phyloP scores from a whole-genome alignment of 2,329 filamentous ascomycete genomes.

The Cryphonectria radicalis region DNA sequence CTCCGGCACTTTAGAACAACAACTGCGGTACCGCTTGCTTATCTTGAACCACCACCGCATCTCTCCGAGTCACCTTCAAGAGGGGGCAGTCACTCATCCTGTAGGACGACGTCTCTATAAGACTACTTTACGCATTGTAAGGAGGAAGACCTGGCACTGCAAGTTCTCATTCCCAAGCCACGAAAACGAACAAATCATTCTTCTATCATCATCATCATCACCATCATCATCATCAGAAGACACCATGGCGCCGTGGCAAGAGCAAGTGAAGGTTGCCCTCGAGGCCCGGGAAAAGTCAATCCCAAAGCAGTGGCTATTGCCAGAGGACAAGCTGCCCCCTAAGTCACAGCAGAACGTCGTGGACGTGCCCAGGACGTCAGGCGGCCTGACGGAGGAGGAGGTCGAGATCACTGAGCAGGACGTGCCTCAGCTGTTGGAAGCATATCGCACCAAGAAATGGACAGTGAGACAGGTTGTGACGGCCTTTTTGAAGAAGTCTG shows the following conservation, averaged over 20 bases:
- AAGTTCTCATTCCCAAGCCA: not conserved
- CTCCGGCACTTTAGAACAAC: not conserved
- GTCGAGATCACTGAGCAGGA: constrained; percentile 45
- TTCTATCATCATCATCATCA: not conserved
- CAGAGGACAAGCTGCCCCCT: constrained; percentile 36
- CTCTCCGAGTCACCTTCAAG: not conserved
- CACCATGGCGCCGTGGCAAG: constrained; percentile 35
- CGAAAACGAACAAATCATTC: not conserved
- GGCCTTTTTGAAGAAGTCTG: constrained; percentile 55
- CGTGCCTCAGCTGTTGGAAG: constrained; percentile 37
- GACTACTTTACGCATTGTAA: too few species aligned
- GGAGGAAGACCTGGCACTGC: not conserved
- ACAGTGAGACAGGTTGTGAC: constrained; percentile 44
- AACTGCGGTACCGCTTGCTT: not conserved
- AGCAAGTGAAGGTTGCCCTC: constrained; percentile 39
- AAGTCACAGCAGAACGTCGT: constrained; percentile 35
- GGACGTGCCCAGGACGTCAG: constrained; percentile 34
- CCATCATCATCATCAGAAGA: not conserved
- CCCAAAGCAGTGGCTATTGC: constrained; percentile 40
- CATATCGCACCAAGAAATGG: constrained; percentile 32
- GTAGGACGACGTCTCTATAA: not conserved
- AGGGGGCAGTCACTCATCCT: not conserved
- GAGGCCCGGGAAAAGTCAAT: constrained; percentile 41
- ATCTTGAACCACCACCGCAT: not conserved
- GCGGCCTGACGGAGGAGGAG: constrained; percentile 41